Evolutionary conservation across 2,329 filamentous ascomycete genomes (phyloP).

Genomic region (Harringtonia lauricola): DNA sequence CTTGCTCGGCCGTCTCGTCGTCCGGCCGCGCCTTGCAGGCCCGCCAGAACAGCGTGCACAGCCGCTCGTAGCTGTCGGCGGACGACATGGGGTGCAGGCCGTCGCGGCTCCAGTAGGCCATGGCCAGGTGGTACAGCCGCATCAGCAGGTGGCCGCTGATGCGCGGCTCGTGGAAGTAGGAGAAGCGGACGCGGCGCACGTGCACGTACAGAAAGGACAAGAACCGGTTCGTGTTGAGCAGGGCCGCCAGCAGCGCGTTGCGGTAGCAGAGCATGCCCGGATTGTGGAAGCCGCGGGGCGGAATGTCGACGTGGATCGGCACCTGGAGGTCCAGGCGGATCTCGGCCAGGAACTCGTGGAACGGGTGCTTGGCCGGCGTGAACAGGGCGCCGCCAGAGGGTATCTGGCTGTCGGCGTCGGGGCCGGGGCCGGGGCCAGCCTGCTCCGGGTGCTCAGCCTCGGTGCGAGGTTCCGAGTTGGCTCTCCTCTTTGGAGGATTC

Average conservation of each 20-base stretch:
- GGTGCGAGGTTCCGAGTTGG: too few species aligned
- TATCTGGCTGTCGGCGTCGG: too few species aligned
- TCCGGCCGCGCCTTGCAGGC: constrained; percentile 2
- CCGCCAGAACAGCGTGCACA: constrained; percentile 7
- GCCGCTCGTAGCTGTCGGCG: not conserved
- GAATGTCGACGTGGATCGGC: constrained; percentile 1
- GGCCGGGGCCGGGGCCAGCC: too few species aligned
- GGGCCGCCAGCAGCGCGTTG: constrained; percentile 8
- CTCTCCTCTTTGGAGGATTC: too few species aligned
- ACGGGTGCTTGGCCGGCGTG: not conserved
- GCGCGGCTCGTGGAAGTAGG: not conserved
- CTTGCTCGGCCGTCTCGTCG: not conserved
- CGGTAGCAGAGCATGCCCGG: constrained; percentile 11
- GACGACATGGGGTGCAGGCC: constrained; percentile 4
- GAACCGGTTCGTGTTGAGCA: constrained; percentile 10
- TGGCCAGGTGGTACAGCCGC: constrained; percentile 9
- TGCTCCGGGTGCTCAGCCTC: too few species aligned
- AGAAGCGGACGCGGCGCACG: not conserved
- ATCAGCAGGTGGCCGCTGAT: constrained; percentile 6
- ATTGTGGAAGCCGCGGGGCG: constrained; percentile 5
- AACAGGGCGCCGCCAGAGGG: constrained; percentile 6
- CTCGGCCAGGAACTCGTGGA: not conserved
- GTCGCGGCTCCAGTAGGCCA: constrained; percentile 6
- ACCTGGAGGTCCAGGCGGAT: constrained; percentile 5
- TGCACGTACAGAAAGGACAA: constrained; percentile 7